Evolutionary conservation across 768 basidiomycete genomes (phyloP), one percentile per base, ranked within the genome.

Genomic region (Macrolepiota albuminosa): DNA sequence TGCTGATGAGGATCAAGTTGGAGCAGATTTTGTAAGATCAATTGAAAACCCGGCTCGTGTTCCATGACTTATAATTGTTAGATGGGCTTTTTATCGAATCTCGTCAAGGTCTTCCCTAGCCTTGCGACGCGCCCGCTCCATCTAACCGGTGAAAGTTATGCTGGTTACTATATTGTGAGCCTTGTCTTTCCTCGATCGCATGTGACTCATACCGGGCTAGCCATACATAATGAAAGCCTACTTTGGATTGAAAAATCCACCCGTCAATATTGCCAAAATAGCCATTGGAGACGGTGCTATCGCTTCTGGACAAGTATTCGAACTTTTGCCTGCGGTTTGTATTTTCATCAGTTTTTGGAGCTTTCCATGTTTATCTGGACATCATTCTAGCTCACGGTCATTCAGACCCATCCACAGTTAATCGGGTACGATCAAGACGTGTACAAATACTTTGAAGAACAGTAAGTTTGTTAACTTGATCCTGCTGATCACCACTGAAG

Each of bases 181-280:
- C n/a, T 43, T 55, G 21, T 48, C 45, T 56, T 2, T 24, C 31
- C n/a, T 29, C 39, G 63, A 57, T 54, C 43, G 33, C 29, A 21
- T 51, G 49, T 53, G 6, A 57, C 54, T 54, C 31, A 54, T 33
- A n/a, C 31, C 21, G 13, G 29, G 29, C 6, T 43, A 90, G 87
- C 88, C 89, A 10, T 90, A 91, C 68, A 91, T 91, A 66, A 73
- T 84, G 63, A 88, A 89, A 71, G 76, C 86, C 13, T 86, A 88
- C 68, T 88, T 91, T 64, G 76, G 76, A 48, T 78, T 83, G 73
- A 61, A 76, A 0, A 79, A 82, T 37, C 87, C 88, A 13, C 89
- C 89, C 0, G 85, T 91, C 34, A 84, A 81, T 10, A 76, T 91
- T 34, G 75, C 82, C 0, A 86, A 85, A 68, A 81, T 91, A 55